These are phyloP conservation scores for Phytomonas francai DNA, from an alignment of 208 protist species.

Conservation along the genomic window DNA sequence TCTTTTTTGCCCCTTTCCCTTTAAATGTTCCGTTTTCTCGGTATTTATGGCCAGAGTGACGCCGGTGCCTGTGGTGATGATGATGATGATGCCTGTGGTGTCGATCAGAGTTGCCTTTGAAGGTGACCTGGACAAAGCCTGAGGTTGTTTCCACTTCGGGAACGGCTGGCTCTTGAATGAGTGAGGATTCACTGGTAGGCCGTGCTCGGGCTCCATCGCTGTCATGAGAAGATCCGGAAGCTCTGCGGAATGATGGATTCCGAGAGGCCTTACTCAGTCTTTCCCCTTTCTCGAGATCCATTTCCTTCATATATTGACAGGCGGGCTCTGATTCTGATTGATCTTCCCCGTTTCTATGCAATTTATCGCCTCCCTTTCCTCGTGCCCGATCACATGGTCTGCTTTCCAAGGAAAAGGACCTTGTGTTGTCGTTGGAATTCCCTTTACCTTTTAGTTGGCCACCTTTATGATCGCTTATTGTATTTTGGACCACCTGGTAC, in stretches of 20 bases:
- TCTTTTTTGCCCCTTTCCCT: constrained; percentile 13
- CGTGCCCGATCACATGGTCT: not conserved
- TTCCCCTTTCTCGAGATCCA: not conserved
- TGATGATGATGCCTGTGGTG: constrained; percentile 6
- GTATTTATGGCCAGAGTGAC: not conserved
- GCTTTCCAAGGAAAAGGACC: not conserved
- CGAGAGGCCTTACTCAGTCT: not conserved
- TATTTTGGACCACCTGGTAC: not conserved
- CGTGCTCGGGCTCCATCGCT: not conserved
- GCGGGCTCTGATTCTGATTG: not conserved
- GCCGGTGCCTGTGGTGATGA: constrained; percentile 1
- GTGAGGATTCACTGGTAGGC: not conserved
- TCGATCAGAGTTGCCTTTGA: not conserved
- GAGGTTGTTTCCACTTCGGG: not conserved
- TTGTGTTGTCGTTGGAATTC: not conserved
- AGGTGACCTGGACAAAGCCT: not conserved
- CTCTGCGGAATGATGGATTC: not conserved
- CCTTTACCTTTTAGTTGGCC: not conserved
- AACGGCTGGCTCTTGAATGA: not conserved
- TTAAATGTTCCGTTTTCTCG: not conserved
- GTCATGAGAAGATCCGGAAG: not conserved
- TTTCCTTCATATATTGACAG: not conserved
- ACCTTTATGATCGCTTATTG: not conserved
- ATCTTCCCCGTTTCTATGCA: not conserved
- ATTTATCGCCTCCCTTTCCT: not conserved